A percentile compares a stretch with the other conserved stretches of the same genome.
Conservation (phyloP, 148 eudicot genomes). For the Nepenthes gracilis region DNA sequence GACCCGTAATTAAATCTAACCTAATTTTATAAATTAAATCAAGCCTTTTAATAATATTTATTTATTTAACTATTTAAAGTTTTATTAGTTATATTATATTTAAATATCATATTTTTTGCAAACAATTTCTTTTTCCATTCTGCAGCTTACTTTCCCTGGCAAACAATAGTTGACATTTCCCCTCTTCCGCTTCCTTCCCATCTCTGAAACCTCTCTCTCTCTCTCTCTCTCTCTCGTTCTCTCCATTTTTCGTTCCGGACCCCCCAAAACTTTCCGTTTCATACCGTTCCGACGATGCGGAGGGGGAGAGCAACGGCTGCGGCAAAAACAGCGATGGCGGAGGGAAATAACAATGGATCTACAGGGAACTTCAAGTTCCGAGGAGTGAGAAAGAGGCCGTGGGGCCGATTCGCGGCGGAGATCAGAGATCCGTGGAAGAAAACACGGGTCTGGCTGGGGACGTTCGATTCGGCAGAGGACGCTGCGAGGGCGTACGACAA, state of each 20-base stretch:
- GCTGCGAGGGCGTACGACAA: constrained; percentile 71
- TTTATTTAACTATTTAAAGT: too few species aligned
- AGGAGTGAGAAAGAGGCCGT: constrained; percentile 64
- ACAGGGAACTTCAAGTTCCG: constrained; percentile 29
- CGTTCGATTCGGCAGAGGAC: constrained; percentile 62
- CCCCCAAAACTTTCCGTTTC: not conserved
- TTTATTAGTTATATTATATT: too few species aligned
- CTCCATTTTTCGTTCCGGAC: not conserved
- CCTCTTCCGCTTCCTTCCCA: not conserved
- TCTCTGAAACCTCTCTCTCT: not conserved
- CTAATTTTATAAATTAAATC: too few species aligned
- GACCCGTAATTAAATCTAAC: too few species aligned
- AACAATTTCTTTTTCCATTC: too few species aligned
- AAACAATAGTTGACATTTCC: not conserved
- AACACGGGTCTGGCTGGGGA: constrained; percentile 68
- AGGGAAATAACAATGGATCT: constrained; percentile 22
- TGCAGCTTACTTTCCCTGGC: too few species aligned
- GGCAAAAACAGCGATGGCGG: constrained; percentile 3
- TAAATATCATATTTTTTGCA: too few species aligned
- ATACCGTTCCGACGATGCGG: constrained; percentile 8
- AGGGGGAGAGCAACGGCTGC: constrained; percentile 22
- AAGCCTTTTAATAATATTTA: too few species aligned
- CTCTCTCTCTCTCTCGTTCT: not conserved
- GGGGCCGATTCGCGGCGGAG: constrained; percentile 82
- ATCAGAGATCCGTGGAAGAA: constrained; percentile 78